Base-by-base conservation (phyloP, 805 yeast species). In the Barnettozyma sucrosica region DNA sequence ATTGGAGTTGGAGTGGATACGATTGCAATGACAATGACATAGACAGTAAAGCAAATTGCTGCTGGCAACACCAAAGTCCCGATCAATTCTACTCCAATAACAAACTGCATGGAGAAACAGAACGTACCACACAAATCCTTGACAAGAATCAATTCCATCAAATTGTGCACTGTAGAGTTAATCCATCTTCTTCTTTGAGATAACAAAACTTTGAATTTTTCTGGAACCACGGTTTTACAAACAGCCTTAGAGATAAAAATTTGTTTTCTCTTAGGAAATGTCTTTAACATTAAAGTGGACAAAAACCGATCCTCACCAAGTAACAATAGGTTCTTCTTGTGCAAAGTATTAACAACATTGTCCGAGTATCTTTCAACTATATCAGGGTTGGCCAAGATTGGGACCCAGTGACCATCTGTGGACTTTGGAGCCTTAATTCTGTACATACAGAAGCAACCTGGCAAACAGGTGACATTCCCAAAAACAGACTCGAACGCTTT, bases 151-250 rank as follows among this genome's bases (percentile, higher is more conserved):
- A 89, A 77, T 65, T 89, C 97, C 81, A 90, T 77, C 66, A 89
- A 76, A 61, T 89, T 89, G 66, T 89, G 97, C 33, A 89, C 90
- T 0, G 97, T 90, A 5, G 97, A 89, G 66, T 89, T 89, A 57
- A 89, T 89, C 97, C 97, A 89, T 64, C 97, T 85, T 70, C 97
- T 87, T 65, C 97, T 83, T 65, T 89, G 97, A 1, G 96, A 89
- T 41, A 89, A 71, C 53, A 89, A 71, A 42, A 89, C 93, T 53
- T 68, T 75, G 64, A 89, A 89, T 43, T 75, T 74, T 57, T 83
- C 85, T 0, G 97, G 97, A n/a, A 84, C 97, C 51, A 88, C 68
- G 0, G 97, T 89, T 61, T 88, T 88, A 70, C 97, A 89, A 4
- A 86, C 92, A 6, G 97, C 97, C 63, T 88, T 88, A 2, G 96